Conservation (phyloP, 208 protist genomes). For the Leishmania martiniquensis region DNA sequence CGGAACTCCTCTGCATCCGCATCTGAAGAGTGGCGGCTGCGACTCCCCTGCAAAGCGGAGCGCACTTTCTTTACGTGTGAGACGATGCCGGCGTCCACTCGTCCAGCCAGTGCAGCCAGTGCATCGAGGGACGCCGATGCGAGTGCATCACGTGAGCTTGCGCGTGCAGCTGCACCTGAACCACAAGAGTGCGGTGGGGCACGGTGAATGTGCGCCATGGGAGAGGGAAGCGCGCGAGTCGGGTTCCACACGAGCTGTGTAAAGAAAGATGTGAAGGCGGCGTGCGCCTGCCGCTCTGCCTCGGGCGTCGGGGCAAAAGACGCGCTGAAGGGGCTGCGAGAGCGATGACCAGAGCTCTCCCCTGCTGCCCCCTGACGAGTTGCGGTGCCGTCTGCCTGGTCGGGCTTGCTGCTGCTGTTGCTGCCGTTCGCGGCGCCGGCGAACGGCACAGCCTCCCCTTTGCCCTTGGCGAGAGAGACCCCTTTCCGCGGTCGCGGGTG, state of each 20-base stretch:
- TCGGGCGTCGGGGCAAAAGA: conserved; percentile 16
- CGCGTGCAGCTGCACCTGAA: neutral
- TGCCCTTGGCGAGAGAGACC: neutral
- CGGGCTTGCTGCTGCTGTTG: neutral
- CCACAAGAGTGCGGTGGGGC: neutral
- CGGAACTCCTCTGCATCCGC: conserved; percentile 9
- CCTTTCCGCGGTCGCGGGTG: neutral
- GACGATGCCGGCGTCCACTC: neutral
- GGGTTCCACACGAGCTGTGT: conserved; percentile 23
- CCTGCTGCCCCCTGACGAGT: neutral
- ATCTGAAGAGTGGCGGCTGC: neutral
- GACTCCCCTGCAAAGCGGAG: neutral
- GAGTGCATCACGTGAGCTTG: neutral
- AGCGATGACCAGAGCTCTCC: neutral
- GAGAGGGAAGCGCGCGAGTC: conserved; percentile 13
- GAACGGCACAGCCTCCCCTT: neutral
- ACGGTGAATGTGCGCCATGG: conserved; percentile 5
- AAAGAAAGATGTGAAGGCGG: conserved; percentile 26
- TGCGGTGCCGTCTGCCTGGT: neutral
- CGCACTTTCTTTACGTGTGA: neutral
- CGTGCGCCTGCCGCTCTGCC: conserved; percentile 8
- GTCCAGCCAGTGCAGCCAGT: conserved; percentile 5
- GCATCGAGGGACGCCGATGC: neutral
- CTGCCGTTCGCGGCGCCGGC: neutral
- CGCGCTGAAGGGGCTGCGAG: neutral